Percentiles rank a stretch among this genome's conserved stretches.
Evolutionary conservation across 2,329 filamentous ascomycete species (phyloP).

Genomic region (Rhynchosporium agropyri): DNA sequence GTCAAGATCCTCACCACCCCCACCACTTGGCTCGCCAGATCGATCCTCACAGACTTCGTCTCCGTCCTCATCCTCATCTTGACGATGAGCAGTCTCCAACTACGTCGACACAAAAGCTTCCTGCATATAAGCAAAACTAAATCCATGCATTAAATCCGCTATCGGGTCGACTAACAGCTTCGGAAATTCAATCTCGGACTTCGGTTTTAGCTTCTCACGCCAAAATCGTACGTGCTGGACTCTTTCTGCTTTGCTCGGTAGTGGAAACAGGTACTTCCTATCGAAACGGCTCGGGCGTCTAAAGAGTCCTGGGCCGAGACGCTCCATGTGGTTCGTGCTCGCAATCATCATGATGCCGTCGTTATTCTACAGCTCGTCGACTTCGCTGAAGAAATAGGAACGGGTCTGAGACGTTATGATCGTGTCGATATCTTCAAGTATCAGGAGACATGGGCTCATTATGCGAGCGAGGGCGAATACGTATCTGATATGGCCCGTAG

Average conservation of each 20-base stretch:
- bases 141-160: conserved; percentile 16
- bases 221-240: conserved; percentile 18
- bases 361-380: conserved; percentile 13
- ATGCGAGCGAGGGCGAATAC: conserved; percentile 25
- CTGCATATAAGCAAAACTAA: conserved; percentile 23
- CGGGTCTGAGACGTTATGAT: conserved; percentile 18
- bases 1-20: conserved; percentile 18
- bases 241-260: conserved; percentile 16
- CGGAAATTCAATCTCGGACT: conserved; percentile 18
- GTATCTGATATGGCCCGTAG: conserved; percentile 15
- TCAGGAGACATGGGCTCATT: conserved; percentile 20
- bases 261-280: conserved; percentile 19
- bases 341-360: conserved; percentile 22
- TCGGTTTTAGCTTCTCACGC: conserved; percentile 19
- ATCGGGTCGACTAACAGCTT: conserved; percentile 17
- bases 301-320: conserved; percentile 17
- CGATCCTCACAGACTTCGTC: background rate
- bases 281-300: conserved; percentile 22
- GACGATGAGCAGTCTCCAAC: conserved; percentile 19
- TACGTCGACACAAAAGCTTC: conserved; percentile 20
- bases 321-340: background rate
- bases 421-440: conserved; percentile 22
- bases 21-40: background rate
- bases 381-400: conserved; percentile 20
- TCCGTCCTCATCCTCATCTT: conserved; percentile 13